phyloP scores from a whole-genome alignment of 495 filamentous ascomycete genomes.

The Daldinia caldariorum region DNA sequence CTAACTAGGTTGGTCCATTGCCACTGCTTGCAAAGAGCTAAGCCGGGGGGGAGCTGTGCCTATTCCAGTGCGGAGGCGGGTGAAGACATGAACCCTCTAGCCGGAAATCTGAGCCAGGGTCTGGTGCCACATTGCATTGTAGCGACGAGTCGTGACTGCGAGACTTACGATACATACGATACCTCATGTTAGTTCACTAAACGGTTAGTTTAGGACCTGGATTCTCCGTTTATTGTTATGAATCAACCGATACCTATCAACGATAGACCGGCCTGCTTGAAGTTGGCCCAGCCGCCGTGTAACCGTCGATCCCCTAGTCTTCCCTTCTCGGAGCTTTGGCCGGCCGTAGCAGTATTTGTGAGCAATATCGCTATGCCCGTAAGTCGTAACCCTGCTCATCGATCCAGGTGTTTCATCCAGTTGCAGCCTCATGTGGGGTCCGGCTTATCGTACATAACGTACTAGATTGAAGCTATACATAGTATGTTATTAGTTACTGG shows the following conservation, averaged over 20 bases:
- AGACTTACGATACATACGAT: slow-evolving; percentile 2
- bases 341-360: slow-evolving; percentile 27
- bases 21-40: slow-evolving; percentile 8
- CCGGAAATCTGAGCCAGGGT: slow-evolving; percentile 19
- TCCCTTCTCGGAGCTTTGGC: slow-evolving; percentile 30
- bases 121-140: slow-evolving; percentile 26
- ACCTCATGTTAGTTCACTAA: neutral
- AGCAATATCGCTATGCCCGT: slow-evolving; percentile 26
- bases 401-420: slow-evolving; percentile 22
- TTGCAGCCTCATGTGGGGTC: slow-evolving; percentile 40
- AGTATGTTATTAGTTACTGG: neutral
- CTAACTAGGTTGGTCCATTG: slow-evolving; percentile 6
- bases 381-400: slow-evolving; percentile 30
- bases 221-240: slow-evolving; percentile 1
- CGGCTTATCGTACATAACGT: slow-evolving; percentile 6
- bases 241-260: slow-evolving; percentile 19
- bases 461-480: slow-evolving; percentile 4
- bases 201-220: slow-evolving; percentile 2
- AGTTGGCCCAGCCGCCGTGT: slow-evolving; percentile 28
- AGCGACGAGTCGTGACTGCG: slow-evolving; percentile 7
- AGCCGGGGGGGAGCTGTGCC: slow-evolving; percentile 13
- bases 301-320: slow-evolving; percentile 34
- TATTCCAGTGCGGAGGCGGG: slow-evolving; percentile 20
- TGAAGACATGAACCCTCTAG: slow-evolving; percentile 33
- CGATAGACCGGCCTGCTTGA: slow-evolving; percentile 19